Evolutionary conservation across 306 rosid species (phyloP).

Genomic region (Gastrolobium villosum): DNA sequence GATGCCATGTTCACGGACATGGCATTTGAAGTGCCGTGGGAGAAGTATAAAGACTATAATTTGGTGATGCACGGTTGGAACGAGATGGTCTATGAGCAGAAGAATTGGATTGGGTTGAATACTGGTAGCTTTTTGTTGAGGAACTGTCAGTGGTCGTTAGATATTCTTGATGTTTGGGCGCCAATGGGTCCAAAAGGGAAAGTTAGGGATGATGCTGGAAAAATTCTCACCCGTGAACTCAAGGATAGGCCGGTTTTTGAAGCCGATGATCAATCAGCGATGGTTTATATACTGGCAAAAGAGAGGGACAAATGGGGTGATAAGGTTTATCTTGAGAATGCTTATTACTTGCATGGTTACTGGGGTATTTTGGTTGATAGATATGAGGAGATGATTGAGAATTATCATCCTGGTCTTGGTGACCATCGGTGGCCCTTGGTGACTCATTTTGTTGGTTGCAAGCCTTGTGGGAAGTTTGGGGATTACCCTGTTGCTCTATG

Average conservation of each 20-base stretch:
- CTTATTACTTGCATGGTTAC: constrained; percentile 81
- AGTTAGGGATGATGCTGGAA: constrained; percentile 85
- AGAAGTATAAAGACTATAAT: constrained; percentile 71
- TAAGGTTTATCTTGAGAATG: constrained; percentile 79
- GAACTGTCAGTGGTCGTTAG: constrained; percentile 75
- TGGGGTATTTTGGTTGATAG: constrained; percentile 93
- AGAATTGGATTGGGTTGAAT: constrained; percentile 91
- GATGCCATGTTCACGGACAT: constrained; percentile 97
- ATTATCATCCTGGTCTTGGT: constrained; percentile 83
- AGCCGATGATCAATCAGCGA: constrained; percentile 89
- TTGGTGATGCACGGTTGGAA: constrained; percentile 92
- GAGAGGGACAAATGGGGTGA: constrained; percentile 74
- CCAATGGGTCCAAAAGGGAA: constrained; percentile 94
- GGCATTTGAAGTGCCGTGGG: constrained; percentile 95
- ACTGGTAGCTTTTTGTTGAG: constrained; percentile 80
- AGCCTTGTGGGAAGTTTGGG: constrained; percentile 93
- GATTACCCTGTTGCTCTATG: constrained; percentile 90
- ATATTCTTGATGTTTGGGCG: constrained; percentile 83
- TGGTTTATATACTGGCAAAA: constrained; percentile 73
- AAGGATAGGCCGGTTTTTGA: constrained; percentile 78
- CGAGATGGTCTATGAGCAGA: constrained; percentile 81
- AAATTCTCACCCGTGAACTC: constrained; percentile 72
- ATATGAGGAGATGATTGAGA: constrained; percentile 84
- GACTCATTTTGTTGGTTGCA: constrained; percentile 95
- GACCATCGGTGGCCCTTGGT: constrained; percentile 95